Percentiles rank a stretch among this genome's conserved stretches.
phyloP scores from a whole-genome alignment of 2,329 filamentous ascomycete genomes.

The Coleophoma eucalyptorum region DNA sequence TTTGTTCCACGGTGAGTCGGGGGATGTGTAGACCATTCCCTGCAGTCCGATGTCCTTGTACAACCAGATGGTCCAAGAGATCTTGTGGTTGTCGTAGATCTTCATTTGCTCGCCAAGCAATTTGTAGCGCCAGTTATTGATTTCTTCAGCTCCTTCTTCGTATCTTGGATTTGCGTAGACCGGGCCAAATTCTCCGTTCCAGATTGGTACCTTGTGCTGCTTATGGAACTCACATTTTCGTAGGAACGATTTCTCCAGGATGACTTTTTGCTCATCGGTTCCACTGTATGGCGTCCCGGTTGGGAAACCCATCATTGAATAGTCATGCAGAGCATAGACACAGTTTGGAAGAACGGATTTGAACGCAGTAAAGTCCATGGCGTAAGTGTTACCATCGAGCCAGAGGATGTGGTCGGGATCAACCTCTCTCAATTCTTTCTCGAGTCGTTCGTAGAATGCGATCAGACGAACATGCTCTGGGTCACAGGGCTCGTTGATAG shows the following conservation, averaged over 20 bases:
- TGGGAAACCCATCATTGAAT: conserved; percentile 38
- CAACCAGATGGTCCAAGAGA: conserved; percentile 52
- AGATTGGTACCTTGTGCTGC: conserved; percentile 36
- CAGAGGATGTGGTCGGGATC: conserved; percentile 41
- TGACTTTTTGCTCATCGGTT: conserved; percentile 33
- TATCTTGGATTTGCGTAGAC: conserved; percentile 26
- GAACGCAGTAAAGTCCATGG: conserved; percentile 39
- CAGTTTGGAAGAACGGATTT: conserved; percentile 35
- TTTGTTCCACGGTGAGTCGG: conserved; percentile 42
- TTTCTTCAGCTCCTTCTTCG: conserved; percentile 28
- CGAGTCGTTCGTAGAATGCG: conserved; percentile 40
- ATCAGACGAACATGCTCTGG: conserved; percentile 39
- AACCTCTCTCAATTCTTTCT: conserved; percentile 39
- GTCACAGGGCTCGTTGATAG: conserved; percentile 46
- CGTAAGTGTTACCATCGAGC: conserved; percentile 42
- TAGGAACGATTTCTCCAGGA: conserved; percentile 36
- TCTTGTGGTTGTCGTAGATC: conserved; percentile 45
- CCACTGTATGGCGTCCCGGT: conserved; percentile 33
- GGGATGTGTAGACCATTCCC: conserved; percentile 45
- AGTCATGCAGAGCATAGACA: conserved; percentile 41
- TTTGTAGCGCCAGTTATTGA: conserved; percentile 36
- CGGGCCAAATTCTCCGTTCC: conserved; percentile 48
- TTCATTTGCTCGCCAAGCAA: conserved; percentile 39
- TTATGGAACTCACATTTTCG: conserved; percentile 44
- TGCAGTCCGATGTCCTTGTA: conserved; percentile 52